These are phyloP conservation scores for Dioszegia crocea DNA, from an alignment of 768 basidiomycete genomes.

Conservation along the genomic window DNA sequence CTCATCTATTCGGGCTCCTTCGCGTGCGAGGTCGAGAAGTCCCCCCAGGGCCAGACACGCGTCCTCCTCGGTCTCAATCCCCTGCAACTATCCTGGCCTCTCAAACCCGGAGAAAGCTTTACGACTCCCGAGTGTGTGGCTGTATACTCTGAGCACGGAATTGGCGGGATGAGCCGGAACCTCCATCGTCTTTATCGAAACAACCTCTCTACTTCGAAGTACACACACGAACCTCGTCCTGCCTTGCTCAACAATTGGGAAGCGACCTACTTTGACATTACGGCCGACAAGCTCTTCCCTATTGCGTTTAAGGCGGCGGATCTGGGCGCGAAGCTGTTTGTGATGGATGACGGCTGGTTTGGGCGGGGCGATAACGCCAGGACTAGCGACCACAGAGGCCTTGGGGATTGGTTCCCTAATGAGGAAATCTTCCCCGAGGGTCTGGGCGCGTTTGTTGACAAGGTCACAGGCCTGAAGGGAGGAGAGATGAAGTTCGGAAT, in stretches of 20 bases:
- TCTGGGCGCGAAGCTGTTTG: slow-evolving; percentile 31
- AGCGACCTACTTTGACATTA: slow-evolving; percentile 34
- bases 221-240: slow-evolving; percentile 15
- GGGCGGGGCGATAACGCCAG: slow-evolving; percentile 26
- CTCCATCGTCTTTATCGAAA: slow-evolving; percentile 28
- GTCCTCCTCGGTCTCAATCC: slow-evolving; percentile 28
- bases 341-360: slow-evolving; percentile 43
- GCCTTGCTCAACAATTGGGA: slow-evolving; percentile 38
- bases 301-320: slow-evolving; percentile 22
- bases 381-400: slow-evolving; percentile 14
- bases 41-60: slow-evolving; percentile 11
- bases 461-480: slow-evolving; percentile 10
- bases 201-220: slow-evolving; percentile 15
- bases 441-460: slow-evolving; percentile 13
- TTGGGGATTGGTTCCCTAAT: slow-evolving; percentile 35
- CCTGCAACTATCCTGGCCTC: slow-evolving; percentile 22
- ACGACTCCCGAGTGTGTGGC: slow-evolving; percentile 29
- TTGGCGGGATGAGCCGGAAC: slow-evolving; percentile 25
- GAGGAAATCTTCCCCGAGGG: slow-evolving; percentile 23
- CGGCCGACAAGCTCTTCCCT: slow-evolving; percentile 5
- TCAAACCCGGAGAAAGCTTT: slow-evolving; percentile 23
- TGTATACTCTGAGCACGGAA: slow-evolving; percentile 19
- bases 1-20: slow-evolving; percentile 29
- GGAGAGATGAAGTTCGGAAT: slow-evolving; percentile 28
- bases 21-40: slow-evolving; percentile 19